Percentiles rank a stretch among this genome's conserved stretches.
phyloP scores from a whole-genome alignment of 106 monocot species.

The Cymbidium sinense region DNA sequence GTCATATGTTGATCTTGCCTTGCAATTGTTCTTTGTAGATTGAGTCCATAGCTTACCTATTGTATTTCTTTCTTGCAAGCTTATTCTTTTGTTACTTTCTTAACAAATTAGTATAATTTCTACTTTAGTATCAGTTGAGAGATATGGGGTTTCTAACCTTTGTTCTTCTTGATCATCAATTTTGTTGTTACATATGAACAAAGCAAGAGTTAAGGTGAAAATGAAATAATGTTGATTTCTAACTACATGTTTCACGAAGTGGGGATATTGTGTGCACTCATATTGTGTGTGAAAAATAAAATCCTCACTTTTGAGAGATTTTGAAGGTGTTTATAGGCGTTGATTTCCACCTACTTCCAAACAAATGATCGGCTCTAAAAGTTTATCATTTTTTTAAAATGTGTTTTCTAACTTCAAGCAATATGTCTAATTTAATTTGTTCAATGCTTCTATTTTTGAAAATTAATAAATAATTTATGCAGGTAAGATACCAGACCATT shows the following conservation, averaged over 20 bases:
- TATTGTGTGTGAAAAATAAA: not conserved
- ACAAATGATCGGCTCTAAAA: not conserved
- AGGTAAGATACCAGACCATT: conserved; percentile 62
- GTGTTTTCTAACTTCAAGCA: not conserved
- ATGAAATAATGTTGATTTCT: no score
- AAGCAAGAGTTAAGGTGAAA: not conserved
- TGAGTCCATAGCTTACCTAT: not conserved
- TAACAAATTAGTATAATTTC: not conserved
- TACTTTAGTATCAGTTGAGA: not conserved
- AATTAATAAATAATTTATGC: conserved; percentile 8
- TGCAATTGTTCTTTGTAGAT: not conserved
- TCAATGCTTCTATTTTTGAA: not conserved
- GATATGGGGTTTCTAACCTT: not conserved
- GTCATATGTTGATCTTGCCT: not conserved
- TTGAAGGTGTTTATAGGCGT: not conserved
- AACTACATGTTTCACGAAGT: not conserved
- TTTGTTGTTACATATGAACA: not conserved
- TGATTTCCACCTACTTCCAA: not conserved
- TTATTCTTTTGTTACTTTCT: not conserved
- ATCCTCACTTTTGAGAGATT: not conserved
- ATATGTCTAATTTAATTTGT: not conserved
- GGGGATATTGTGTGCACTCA: not conserved
- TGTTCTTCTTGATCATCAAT: not conserved
- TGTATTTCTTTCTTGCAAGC: not conserved
- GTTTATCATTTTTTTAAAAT: not conserved